Base-by-base conservation (phyloP, 805 yeast genomes). In the Monosporozyma unispora region DNA sequence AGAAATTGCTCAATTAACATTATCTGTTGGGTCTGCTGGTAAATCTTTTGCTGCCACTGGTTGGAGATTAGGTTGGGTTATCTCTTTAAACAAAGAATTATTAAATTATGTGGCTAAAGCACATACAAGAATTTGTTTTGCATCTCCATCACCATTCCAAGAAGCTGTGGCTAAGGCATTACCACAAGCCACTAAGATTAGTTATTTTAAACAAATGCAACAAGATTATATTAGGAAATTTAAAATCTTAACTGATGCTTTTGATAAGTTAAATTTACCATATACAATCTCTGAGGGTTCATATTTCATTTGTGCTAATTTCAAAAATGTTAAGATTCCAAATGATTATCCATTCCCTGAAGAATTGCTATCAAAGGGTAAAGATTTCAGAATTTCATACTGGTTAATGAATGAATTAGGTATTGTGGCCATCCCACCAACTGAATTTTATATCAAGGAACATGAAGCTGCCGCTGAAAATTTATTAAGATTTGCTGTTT, bases 41-140 rank as follows among this genome's bases (percentile, higher is more conserved):
- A 93, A 93, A 68, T 81, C 96, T 0, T 93, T 93, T 71, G 96
- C 96, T n/a, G 96, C 96, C 42, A 93, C 99, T 11, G 99, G 99
- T 48, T 93, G 98, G 97, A 82, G 99, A 73, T 79, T 93, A 48
- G 99, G 99, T 48, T 93, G 96, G 95, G 76, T 91, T 37, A 82
- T 90, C 53, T 98, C 96, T 6, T 44, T 55, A 46, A 83, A 86
- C 48, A 75, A 85, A n/a, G 86, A 84, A 28, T 72, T 90, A 55
- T 74, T 93, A 59, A 81, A 84, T 56, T 87, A 86, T 62, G 95
- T 82, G 4, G 76, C 88, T 6, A 78, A 85, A 23, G 98, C 98
- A 0, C 96, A 93, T 68, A 88, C 96, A 1, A 79, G 99, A 68
- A 91, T 93, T 58, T 88, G 96, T 62, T 93, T 93, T 68, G 75